A percentile compares a stretch with the other conserved stretches of the same genome.
Evolutionary conservation across 2,329 filamentous ascomycete species (phyloP).

Genomic region (Pseudopyricularia javanii): DNA sequence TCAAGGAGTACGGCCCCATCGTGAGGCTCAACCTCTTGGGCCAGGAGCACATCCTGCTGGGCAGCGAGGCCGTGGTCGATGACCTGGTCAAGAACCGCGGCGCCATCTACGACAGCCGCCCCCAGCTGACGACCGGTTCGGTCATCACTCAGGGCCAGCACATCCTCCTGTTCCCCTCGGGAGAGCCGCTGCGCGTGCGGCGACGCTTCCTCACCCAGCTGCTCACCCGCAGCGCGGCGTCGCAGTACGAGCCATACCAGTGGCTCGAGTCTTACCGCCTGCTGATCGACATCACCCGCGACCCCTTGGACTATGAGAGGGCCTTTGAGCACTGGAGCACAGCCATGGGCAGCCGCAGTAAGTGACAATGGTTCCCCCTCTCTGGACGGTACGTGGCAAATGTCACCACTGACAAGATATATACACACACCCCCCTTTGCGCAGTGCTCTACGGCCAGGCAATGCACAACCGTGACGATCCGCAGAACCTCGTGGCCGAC

Average conservation of each 20-base stretch:
- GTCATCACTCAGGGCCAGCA: not conserved
- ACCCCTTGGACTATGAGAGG: not conserved
- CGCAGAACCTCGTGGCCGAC: not conserved
- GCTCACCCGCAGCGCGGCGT: not conserved
- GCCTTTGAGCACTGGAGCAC: not conserved
- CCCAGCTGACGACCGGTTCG: not conserved
- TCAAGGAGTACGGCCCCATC: not conserved
- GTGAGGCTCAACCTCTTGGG: not conserved
- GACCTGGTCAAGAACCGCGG: not conserved
- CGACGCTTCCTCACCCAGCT: not conserved
- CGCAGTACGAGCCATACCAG: not conserved
- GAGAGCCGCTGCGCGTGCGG: not conserved
- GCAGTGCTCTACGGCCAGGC: not conserved
- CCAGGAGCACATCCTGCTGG: not conserved
- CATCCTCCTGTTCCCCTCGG: not conserved
- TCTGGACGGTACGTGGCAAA: not conserved
- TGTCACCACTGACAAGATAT: not conserved
- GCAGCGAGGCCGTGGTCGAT: not conserved
- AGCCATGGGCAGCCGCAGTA: not conserved
- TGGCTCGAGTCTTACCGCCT: not conserved
- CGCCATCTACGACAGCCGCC: not conserved
- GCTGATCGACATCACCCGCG: not conserved
- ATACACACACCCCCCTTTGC: not conserved
- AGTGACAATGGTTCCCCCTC: not conserved
- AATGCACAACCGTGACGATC: not conserved